Evolutionary conservation across 371 early-diverging fungal genomes (phyloP).

Genomic region (Mucor mucedo): DNA sequence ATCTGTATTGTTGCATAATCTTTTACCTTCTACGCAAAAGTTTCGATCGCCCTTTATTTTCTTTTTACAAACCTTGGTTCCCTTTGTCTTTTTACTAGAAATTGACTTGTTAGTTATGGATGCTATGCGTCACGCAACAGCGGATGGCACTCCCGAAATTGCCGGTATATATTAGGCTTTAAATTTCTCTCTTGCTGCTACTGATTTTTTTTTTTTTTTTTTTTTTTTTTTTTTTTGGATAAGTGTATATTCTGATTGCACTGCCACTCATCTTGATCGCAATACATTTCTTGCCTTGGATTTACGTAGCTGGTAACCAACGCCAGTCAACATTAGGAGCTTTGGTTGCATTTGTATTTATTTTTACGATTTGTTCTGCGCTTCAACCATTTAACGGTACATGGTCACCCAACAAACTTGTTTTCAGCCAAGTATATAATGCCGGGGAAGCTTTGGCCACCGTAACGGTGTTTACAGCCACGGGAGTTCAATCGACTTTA

Average conservation of each 20-base stretch:
- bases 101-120: constrained; percentile 52
- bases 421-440: constrained; percentile 44
- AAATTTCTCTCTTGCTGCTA: too few species aligned
- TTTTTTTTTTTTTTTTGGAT: too few species aligned
- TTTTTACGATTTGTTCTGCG: constrained; percentile 40
- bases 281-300: constrained; percentile 44
- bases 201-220: neutral
- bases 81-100: constrained; percentile 51
- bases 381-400: constrained; percentile 43
- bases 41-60: constrained; percentile 39
- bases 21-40: constrained; percentile 33
- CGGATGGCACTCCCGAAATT: constrained; percentile 64
- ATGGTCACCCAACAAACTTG: constrained; percentile 50
- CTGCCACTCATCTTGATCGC: constrained; percentile 32
- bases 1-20: constrained; percentile 35
- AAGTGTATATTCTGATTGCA: constrained; percentile 44
- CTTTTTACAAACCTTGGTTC: constrained; percentile 47
- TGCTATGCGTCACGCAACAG: constrained; percentile 59
- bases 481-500: constrained; percentile 27
- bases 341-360: constrained; percentile 20
- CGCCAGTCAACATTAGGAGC: constrained; percentile 13
- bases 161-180: constrained; percentile 17
- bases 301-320: constrained; percentile 39
- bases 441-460: constrained; percentile 30
- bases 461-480: constrained; percentile 33